Evolutionary conservation across 768 basidiomycete species (phyloP).

Genomic region (Hortiboletus campestris): DNA sequence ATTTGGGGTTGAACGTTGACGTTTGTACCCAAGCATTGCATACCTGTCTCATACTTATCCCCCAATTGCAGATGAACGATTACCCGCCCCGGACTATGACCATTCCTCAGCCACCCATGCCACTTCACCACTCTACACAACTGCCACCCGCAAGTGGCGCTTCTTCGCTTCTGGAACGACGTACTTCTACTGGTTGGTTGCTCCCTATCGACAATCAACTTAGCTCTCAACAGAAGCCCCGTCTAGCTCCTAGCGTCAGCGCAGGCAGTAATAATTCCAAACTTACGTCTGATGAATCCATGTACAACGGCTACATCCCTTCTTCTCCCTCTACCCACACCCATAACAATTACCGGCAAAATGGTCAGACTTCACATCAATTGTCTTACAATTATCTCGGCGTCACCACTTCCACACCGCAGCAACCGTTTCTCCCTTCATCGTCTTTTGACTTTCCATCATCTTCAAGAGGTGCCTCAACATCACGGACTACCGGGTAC

Average conservation of each 20-base stretch:
- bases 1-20: conserved; percentile 24
- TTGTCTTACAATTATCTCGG: conserved; percentile 26
- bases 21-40: conserved; percentile 15
- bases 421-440: conserved; percentile 23
- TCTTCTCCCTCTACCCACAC: conserved; percentile 31
- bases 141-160: conserved; percentile 16
- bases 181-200: conserved; percentile 32
- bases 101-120: conserved; percentile 35
- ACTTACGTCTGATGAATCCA: conserved; percentile 26
- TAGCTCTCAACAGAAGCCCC: conserved; percentile 29
- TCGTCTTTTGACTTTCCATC: conserved; percentile 32
- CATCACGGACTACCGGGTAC: conserved; percentile 26
- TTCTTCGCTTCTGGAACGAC: conserved; percentile 35
- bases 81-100: conserved; percentile 30
- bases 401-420: conserved; percentile 13
- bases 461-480: conserved; percentile 24
- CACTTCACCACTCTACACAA: conserved; percentile 29
- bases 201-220: conserved; percentile 26
- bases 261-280: conserved; percentile 25
- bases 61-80: conserved; percentile 23
- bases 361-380: conserved; percentile 29
- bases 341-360: conserved; percentile 28
- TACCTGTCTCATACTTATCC: background rate
- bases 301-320: conserved; percentile 32
- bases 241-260: conserved; percentile 26